Evolutionary conservation across 169 alveolate genomes (phyloP).

Genomic region (Eimeria acervulina): DNA sequence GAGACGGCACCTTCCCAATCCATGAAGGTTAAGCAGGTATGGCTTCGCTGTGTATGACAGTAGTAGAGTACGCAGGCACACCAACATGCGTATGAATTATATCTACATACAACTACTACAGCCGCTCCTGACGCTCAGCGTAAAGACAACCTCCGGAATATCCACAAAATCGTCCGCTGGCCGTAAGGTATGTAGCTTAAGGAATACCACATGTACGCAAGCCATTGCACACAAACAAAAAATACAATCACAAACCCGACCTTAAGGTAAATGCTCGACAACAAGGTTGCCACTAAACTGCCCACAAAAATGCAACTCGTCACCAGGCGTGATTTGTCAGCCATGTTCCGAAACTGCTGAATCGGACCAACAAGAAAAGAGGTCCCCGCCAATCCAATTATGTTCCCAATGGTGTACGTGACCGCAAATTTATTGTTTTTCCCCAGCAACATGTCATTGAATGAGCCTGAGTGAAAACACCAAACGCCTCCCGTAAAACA

Average conservation of each 20-base stretch:
- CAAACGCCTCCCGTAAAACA: not conserved
- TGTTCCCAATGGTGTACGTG: slow-evolving; percentile 80
- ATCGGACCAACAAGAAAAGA: slow-evolving; percentile 76
- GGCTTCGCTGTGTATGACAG: not conserved
- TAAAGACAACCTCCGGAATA: slow-evolving; percentile 46
- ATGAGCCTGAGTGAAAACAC: slow-evolving; percentile 61
- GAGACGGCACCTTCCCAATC: not conserved
- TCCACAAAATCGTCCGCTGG: slow-evolving; percentile 75
- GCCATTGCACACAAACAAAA: slow-evolving; percentile 80
- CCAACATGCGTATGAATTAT: not conserved
- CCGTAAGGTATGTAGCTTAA: slow-evolving; percentile 83
- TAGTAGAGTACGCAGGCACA: not conserved
- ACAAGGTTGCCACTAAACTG: slow-evolving; percentile 74
- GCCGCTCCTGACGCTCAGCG: not conserved
- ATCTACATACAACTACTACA: not conserved
- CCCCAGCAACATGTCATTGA: slow-evolving; percentile 77
- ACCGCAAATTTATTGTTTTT: slow-evolving; percentile 79
- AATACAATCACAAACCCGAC: slow-evolving; percentile 69
- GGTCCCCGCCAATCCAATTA: slow-evolving; percentile 80
- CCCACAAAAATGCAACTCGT: slow-evolving; percentile 71
- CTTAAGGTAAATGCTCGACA: slow-evolving; percentile 64
- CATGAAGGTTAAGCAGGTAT: not conserved
- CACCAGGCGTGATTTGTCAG: slow-evolving; percentile 75
- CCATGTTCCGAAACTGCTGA: slow-evolving; percentile 79
- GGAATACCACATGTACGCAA: slow-evolving; percentile 83